phyloP scores from a whole-genome alignment of 2,329 filamentous ascomycete genomes.

The Microsporum canis region DNA sequence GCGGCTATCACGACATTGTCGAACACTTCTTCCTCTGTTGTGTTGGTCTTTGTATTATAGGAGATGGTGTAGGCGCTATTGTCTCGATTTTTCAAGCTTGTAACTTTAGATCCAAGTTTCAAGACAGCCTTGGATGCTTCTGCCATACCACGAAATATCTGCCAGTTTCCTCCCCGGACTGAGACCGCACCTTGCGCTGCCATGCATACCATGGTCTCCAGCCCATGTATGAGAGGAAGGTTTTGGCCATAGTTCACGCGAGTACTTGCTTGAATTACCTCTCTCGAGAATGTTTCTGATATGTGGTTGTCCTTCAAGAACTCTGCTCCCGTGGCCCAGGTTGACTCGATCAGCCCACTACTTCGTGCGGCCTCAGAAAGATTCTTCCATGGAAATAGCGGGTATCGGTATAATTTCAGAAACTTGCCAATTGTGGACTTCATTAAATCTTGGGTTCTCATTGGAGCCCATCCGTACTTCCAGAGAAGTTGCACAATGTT shows the following conservation, averaged over 20 bases:
- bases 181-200: constrained; percentile 72
- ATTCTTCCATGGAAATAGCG: constrained; percentile 73
- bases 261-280: constrained; percentile 82
- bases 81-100: constrained; percentile 39
- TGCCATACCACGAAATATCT: constrained; percentile 79
- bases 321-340: constrained; percentile 60
- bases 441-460: constrained; percentile 61
- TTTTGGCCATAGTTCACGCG: constrained; percentile 94
- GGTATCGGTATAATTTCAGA: constrained; percentile 65
- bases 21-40: constrained; percentile 37
- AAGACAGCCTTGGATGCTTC: constrained; percentile 50
- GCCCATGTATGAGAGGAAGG: constrained; percentile 68
- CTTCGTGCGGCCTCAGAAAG: constrained; percentile 57
- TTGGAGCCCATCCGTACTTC: constrained; percentile 72
- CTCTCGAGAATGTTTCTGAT: constrained; percentile 54
- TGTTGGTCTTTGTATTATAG: constrained; percentile 19
- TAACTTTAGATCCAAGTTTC: constrained; percentile 56
- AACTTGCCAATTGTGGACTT: constrained; percentile 61
- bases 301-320: constrained; percentile 60
- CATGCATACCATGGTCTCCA: constrained; percentile 88
- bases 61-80: constrained; percentile 38
- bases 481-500: constrained; percentile 67
- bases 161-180: constrained; percentile 81
- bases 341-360: constrained; percentile 55
- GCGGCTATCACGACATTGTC: constrained; percentile 74